Evolutionary conservation across 345 rosid species (phyloP).

Genomic region (Populus ilicifolia): DNA sequence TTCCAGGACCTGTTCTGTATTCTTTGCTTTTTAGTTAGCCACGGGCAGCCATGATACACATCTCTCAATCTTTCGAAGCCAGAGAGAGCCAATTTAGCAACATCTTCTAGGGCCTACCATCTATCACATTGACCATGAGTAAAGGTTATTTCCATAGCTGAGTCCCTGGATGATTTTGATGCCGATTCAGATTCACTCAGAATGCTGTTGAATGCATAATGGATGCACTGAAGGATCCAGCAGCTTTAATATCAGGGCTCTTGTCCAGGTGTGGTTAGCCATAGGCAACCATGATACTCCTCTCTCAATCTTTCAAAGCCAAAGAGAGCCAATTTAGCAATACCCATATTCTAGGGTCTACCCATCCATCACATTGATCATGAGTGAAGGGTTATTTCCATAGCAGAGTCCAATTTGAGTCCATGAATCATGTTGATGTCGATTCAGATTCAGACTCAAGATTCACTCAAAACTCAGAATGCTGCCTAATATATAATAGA

Average conservation of each 20-base stretch:
- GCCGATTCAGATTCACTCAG: not conserved
- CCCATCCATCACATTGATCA: too few species aligned
- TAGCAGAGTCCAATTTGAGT: not conserved
- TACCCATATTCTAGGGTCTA: not conserved
- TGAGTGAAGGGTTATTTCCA: not conserved
- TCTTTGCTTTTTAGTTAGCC: not conserved
- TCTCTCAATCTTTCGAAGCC: not conserved
- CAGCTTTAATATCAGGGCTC: not conserved
- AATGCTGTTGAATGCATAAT: too few species aligned
- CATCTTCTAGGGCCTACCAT: not conserved
- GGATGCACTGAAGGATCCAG: too few species aligned
- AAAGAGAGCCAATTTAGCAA: not conserved
- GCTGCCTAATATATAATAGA: too few species aligned
- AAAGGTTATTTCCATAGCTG: not conserved
- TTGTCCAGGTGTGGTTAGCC: not conserved
- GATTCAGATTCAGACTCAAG: too few species aligned
- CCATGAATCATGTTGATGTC: not conserved
- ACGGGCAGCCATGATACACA: not conserved
- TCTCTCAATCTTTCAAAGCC: not conserved
- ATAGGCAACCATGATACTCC: not conserved
- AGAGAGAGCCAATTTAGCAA: not conserved
- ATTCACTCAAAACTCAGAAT: not conserved
- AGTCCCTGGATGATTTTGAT: not conserved
- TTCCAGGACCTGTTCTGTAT: too few species aligned
- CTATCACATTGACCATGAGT: not conserved